Base-by-base conservation (phyloP, 495 filamentous ascomycete species). In the Daldinia vernicosa region DNA sequence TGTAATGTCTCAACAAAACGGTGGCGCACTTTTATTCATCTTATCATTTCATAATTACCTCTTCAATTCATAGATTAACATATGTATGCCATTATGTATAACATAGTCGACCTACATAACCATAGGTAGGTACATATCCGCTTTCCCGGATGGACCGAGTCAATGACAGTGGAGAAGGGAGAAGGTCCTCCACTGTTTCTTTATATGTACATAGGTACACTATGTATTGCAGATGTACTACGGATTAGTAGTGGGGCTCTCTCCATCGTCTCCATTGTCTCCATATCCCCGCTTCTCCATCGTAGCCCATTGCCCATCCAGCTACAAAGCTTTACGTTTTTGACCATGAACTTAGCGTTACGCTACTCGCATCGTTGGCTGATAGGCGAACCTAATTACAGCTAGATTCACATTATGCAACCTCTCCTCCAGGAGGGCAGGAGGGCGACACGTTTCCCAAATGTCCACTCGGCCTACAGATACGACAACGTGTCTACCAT, bases 341-440 rank as follows among this genome's bases (percentile, higher is more conserved):
- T 24, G 43, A n/a, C 40, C 33, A 58, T 40, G 39, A 50, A 37
- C 24, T 54, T 71, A 71, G 59, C 26, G 59, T 40, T 51, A 27
- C 35, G 50, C 51, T 32, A 72, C 67, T 66, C 57, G 51, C 30
- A 55, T 47, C 55, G 57, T 57, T 61, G 28, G 57, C 32, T 65
- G 43, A 47, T 65, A 50, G 54, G 39, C 45, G 40, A 70, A 68
- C 51, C 27, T 68, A 57, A 45, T 60, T 50, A 24, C 32, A 59
- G 28, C 55, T 19, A 28, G 37, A 59, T 53, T 52, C 43, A 60
- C 55, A 66, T 53, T 43, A 66, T 66, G 39, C 24, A 66, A 43
- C 63, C 11, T 37, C 30, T 33, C 54, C 30, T 37, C 37, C 9
- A 26, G 19, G 17, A 56, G 28, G 27, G 51, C 9, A 26, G 19